These are phyloP conservation scores for Monosporascus sp. DNA, from an alignment of 2,329 filamentous ascomycete genomes.

Conservation along the genomic window DNA sequence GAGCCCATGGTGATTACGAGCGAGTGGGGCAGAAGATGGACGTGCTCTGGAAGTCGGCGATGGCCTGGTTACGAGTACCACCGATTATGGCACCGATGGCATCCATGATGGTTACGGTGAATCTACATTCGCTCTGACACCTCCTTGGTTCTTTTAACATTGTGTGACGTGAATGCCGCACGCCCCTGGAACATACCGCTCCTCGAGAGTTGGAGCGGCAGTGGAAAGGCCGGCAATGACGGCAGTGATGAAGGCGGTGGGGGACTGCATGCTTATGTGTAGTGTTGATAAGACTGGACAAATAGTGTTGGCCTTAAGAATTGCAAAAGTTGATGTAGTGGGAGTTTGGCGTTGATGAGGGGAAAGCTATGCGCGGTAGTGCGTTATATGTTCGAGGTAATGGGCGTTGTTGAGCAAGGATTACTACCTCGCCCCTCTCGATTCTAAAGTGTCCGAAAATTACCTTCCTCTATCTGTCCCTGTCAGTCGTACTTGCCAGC, in stretches of 20 bases:
- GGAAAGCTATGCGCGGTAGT: no score
- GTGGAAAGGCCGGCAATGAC: background rate
- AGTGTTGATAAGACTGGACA: no score
- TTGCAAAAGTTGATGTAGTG: no score
- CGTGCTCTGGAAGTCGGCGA: background rate
- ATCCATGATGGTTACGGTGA: background rate
- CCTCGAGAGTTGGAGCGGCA: background rate
- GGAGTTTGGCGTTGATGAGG: no score
- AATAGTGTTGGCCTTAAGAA: no score
- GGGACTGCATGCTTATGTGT: background rate
- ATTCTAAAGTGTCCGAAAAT: no score
- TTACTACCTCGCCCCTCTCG: no score
- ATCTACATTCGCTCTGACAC: background rate
- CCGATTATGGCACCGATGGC: background rate
- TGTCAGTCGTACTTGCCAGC: no score
- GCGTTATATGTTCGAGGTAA: no score
- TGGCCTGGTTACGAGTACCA: background rate
- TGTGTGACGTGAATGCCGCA: conserved; percentile 1
- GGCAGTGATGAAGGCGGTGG: background rate
- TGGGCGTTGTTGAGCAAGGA: no score
- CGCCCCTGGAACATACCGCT: background rate
- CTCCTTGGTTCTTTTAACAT: conserved; percentile 2
- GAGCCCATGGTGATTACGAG: background rate
- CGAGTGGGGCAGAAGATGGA: background rate
- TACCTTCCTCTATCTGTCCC: no score